Percentiles rank a stretch among this genome's conserved stretches.
Evolutionary conservation across 257 asterid genomes (phyloP).

Genomic region (Solanum dulcamara): DNA sequence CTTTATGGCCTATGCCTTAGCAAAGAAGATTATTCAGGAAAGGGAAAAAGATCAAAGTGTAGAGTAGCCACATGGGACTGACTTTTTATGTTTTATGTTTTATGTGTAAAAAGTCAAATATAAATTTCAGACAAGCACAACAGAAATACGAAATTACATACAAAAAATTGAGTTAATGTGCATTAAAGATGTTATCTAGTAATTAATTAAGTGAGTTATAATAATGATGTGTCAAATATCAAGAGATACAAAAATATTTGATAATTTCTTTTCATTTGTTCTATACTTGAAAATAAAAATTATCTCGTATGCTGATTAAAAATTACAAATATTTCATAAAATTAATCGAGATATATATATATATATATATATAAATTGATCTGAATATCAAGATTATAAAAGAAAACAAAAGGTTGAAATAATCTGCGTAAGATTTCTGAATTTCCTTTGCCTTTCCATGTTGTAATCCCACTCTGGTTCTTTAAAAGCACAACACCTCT

Average conservation of each 20-base stretch:
- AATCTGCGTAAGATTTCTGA: background rate
- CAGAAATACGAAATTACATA: background rate
- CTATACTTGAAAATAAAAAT: accelerated
- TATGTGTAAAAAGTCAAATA: background rate
- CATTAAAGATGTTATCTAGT: too few relatives aligned
- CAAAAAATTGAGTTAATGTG: background rate
- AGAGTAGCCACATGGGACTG: slow-evolving; percentile 8
- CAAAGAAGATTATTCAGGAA: background rate
- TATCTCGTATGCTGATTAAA: too few relatives aligned
- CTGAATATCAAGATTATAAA: background rate
- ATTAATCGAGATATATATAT: too few relatives aligned
- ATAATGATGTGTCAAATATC: background rate
- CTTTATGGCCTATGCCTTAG: background rate
- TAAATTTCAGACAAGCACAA: background rate
- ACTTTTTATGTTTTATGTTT: background rate
- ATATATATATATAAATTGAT: too few relatives aligned
- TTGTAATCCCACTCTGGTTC: slow-evolving; percentile 6
- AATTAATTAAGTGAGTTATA: background rate
- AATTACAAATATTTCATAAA: too few relatives aligned
- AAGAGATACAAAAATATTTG: accelerated
- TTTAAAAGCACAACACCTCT: background rate
- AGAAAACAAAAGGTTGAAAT: background rate
- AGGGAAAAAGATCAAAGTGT: background rate
- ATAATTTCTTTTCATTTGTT: background rate
- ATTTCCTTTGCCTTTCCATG: slow-evolving; percentile 9